Base-by-base conservation (phyloP, 176 grass and related monocot species). In the Cenchrus purpureus region DNA sequence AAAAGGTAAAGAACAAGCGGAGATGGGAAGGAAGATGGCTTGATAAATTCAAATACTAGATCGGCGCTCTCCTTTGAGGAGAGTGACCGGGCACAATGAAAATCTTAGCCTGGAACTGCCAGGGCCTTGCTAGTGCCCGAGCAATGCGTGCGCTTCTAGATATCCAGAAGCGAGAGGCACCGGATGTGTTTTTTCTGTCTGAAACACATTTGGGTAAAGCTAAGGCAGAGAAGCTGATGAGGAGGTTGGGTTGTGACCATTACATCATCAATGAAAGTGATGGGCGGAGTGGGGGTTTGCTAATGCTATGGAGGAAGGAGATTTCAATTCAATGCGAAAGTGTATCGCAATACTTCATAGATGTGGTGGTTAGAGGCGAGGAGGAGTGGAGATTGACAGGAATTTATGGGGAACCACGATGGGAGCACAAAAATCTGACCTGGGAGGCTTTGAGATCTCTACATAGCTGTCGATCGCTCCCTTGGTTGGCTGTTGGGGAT, bases 311-410 rank as follows among this genome's bases (percentile, higher is more conserved):
- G 40, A 69, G 4, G 15, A 10, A 45, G 16, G 42, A 69, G 2
- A 11, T 20, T 1, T 0, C 4, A 0, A 43, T 19, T 5, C 7
- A 10, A 1, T 6, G 16, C 0, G 0, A 40, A 12, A 1, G 6
- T 7, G 32, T 16, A 1, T 7, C 65, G 0, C 12, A 67, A 7
- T 8, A 67, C 3, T 67, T 17, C 29, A 67, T 67, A 8, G 32
- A 76, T 42, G 52, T 76, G 1, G 25, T 54, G 5, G 15, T 74
- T 17, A 11, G 16, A 2, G 12, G 8, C 0, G 13, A 28, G 0
- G 2, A 14, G 0, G 4, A 12, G 0, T 74, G 49, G 22, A 54
- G 49, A 5, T 8, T 74, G 2, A 74, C 25, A 7, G 45, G 46
- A 0, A 29, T 73, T 0, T 73, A 51, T 51, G 70, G 70, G 5